phyloP scores from a whole-genome alignment of 2,329 filamentous ascomycete genomes.

The Cordyceps cicadae region DNA sequence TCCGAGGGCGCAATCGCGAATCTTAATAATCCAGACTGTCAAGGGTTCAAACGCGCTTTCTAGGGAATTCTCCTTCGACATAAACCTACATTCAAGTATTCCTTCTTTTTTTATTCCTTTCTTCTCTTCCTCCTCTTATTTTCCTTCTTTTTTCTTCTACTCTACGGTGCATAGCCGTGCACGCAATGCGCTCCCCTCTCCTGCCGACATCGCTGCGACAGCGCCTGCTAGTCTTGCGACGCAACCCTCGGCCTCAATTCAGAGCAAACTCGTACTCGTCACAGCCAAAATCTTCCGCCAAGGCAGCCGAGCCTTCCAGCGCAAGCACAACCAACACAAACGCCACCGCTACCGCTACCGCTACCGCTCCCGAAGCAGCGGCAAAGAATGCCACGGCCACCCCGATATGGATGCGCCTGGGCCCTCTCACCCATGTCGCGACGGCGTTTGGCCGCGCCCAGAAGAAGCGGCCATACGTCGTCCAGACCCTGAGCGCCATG shows the following conservation, averaged over 20 bases:
- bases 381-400: slow-evolving; percentile 14
- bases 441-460: slow-evolving; percentile 63
- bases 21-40: background rate
- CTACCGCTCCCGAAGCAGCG: background rate
- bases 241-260: background rate
- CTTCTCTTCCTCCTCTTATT: too few species aligned
- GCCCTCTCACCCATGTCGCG: slow-evolving; percentile 45
- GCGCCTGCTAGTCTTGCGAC: background rate
- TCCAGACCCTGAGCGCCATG: slow-evolving; percentile 67
- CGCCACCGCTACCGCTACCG: background rate
- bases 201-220: slow-evolving; percentile 2
- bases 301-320: background rate
- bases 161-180: background rate
- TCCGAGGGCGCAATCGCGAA: slow-evolving; percentile 5
- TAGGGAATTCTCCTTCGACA: background rate
- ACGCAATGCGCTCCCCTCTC: background rate
- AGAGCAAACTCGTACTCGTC: background rate
- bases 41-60: background rate
- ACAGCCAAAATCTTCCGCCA: background rate
- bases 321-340: background rate
- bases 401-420: slow-evolving; percentile 49
- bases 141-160: too few species aligned
- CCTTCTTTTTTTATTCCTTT: too few species aligned
- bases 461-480: slow-evolving; percentile 63
- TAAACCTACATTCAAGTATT: background rate